Base-by-base conservation (phyloP, 148 eudicot genomes). In the Chenopodium quinoa region DNA sequence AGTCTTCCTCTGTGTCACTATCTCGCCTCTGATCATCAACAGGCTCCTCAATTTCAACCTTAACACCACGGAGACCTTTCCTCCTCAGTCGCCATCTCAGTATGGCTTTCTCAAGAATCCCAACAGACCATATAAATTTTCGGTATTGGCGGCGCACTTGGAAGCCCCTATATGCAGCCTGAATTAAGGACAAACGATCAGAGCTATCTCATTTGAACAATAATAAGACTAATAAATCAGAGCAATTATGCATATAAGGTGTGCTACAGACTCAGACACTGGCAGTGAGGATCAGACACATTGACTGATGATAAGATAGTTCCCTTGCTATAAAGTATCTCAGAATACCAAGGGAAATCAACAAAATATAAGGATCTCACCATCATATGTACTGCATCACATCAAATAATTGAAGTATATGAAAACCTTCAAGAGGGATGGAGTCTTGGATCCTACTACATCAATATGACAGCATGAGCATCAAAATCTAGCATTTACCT, bases 61-160 rank as follows among this genome's bases (percentile, higher is more conserved):
- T 81, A 80, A 92, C 90, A 52, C 95, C 98, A 10, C 99, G 92
- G 16, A 97, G 81, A 65, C 99, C 99, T 84, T 85, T 97, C 75
- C 94, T 90, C 87, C 83, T 94, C 80, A 77, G 66, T 52, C 99
- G 93, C 98, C 99, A 97, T 22, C 99, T 90, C 31, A 97, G 76
- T 25, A 97, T 82, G 82, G 89, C 98, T 86, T 97, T 97, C 82
- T 97, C 99, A 77, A 96, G 90, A 78, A 97, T 87, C 73, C 99
- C 98, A 78, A 97, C 98, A 0, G 99, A 92, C 97, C 94, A 97
- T 46, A 66, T 4, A 77, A 97, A 89, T 86, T 94, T 96, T 54
- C 83, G 81, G 82, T 91, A 94, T 78, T 94, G 95, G 80, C 74
- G 91, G 63, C 98, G 90, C 62, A 78, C 91, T 90, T 89, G 98